These are phyloP conservation scores for Phytopythium mirpurense DNA, from an alignment of 352 stramenopile species.

Conservation along the genomic window DNA sequence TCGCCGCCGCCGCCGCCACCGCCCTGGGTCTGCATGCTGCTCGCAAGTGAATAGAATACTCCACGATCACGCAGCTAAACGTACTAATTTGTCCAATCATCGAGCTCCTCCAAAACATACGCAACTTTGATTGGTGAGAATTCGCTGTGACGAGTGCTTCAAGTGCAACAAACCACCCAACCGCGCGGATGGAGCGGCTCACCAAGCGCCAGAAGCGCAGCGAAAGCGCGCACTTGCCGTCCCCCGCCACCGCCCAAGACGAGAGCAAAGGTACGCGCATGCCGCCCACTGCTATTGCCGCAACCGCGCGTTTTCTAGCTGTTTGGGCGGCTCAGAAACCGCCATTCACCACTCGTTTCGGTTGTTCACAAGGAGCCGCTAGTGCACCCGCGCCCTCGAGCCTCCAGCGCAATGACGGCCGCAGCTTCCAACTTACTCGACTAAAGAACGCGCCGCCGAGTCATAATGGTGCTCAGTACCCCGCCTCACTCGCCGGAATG, in stretches of 20 bases:
- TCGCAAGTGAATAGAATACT: too few species aligned
- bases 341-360: too few species aligned
- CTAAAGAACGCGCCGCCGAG: conserved; percentile 24
- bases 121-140: too few species aligned
- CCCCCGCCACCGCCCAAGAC: background rate
- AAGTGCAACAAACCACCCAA: background rate
- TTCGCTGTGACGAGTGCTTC: too few species aligned
- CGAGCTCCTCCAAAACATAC: too few species aligned
- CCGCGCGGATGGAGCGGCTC: conserved; percentile 1
- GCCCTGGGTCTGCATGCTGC: conserved; percentile 28
- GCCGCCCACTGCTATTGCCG: too few species aligned
- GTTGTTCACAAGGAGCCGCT: too few species aligned
- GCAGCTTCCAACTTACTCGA: conserved; percentile 31
- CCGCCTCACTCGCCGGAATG: background rate
- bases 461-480: conserved; percentile 39
- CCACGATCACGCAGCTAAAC: too few species aligned
- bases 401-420: background rate
- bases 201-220: conserved; percentile 6
- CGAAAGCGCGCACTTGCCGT: background rate
- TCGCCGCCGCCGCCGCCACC: conserved; percentile 36
- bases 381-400: too few species aligned
- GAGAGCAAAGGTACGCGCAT: background rate
- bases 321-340: background rate
- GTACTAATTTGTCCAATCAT: too few species aligned
- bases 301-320: background rate